Percentiles rank a stretch among this genome's conserved stretches.
phyloP scores from a whole-genome alignment of 1,284 basidiomycete species.

The Heterobasidion parviporum region DNA sequence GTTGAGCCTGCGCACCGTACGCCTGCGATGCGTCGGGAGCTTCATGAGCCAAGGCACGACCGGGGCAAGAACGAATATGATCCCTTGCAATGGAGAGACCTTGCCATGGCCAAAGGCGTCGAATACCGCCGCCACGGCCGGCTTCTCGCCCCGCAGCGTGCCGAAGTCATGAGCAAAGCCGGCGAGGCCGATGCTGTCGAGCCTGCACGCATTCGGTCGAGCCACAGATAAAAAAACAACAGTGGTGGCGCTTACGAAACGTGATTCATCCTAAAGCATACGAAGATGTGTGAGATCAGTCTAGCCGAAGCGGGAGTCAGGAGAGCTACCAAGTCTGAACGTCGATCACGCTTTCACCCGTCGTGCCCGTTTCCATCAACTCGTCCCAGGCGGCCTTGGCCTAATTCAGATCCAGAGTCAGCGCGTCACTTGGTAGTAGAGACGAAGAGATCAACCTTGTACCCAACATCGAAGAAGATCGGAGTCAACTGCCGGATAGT shows the following conservation, averaged over 20 bases:
- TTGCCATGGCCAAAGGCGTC: not conserved
- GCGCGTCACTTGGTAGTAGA: too few species aligned
- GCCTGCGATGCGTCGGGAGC: not conserved
- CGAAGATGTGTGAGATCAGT: not conserved
- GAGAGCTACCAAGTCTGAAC: not conserved
- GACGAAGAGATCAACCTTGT: conserved; percentile 31
- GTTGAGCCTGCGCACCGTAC: conserved; percentile 20
- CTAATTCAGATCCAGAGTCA: too few species aligned
- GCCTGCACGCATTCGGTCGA: conserved; percentile 20
- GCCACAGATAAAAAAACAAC: not conserved
- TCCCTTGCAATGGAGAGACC: not conserved
- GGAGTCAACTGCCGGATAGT: conserved; percentile 27
- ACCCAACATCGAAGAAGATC: conserved; percentile 33
- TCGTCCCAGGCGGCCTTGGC: not conserved
- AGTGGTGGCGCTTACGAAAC: not conserved
- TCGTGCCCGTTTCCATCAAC: not conserved
- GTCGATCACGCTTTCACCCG: not conserved
- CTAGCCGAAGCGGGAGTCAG: too few species aligned
- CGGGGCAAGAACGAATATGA: not conserved
- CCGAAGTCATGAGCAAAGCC: not conserved
- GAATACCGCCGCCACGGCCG: not conserved
- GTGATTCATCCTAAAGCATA: not conserved
- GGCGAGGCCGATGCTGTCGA: conserved; percentile 53
- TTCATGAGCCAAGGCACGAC: not conserved
- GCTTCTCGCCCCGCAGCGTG: not conserved